Base-by-base conservation (phyloP, 108 stramenopile genomes). In the Fistulifera solaris region DNA sequence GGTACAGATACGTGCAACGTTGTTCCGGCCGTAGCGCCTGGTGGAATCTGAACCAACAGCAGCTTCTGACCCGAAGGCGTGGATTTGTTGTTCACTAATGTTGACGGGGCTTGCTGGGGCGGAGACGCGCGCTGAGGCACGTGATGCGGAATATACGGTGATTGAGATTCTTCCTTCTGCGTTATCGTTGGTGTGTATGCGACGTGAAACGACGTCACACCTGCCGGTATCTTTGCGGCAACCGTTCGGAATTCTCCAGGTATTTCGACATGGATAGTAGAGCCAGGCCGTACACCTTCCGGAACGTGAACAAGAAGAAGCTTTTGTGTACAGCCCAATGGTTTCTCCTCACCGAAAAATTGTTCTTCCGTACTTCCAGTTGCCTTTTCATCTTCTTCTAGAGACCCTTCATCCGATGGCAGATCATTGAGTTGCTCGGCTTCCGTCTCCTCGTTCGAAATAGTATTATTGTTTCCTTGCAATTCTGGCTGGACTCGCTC, bases 251-350 rank as follows among this genome's bases (percentile, higher is more conserved):
- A 57, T 31, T 57, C 70, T 13, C 67, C 71, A 0, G 75, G 75
- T 6, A 76, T 47, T 61, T 76, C 60, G 0, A 76, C 75, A 41
- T 72, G 63, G 27, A 76, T 46, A 7, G 67, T 68, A 12, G 67
- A 40, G 5, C 70, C 67, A 21, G 75, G 59, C n/a, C 11, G 18
- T 2, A 48, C 24, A 1, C 65, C 65, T 0, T 70, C 70, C 14
- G 75, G 70, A 13, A 76, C 62, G 7, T 59, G 27, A 1, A 76
- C 75, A 31, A 58, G 27, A 8, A 58, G 12, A 14, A 48, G 42
- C 18, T 58, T 48, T 26, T 58, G 57, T n/a, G n/a, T n/a, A 23
- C 46, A 7, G 16, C 5, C 16, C 6, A n/a, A 6, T 6, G 15
- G 11, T 45, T 58, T 43, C 17, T 16, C 10, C 17, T 48, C 10